Base-by-base conservation (phyloP, 176 grass and related monocot genomes). In the Oryza australiensis region DNA sequence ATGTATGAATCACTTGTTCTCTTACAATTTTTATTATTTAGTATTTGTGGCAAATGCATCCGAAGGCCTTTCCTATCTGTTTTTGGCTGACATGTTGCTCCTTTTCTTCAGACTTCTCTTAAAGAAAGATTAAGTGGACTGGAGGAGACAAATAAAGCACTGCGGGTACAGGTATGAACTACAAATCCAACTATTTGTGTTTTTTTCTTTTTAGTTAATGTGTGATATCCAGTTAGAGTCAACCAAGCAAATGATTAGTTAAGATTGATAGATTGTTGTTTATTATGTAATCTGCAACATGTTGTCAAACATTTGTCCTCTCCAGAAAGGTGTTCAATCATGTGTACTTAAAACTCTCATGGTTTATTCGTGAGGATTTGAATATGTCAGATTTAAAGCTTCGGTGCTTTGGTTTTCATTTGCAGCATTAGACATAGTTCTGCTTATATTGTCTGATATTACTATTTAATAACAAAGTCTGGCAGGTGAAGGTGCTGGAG, bases 401-500 rank as follows among this genome's bases (percentile, higher is more conserved):
- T 84, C 8, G 14, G 24, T 14, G 2, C 28, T 84, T 74, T 70
- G 38, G 41, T 43, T 84, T 35, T 35, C 78, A 28, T 72, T 70
- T 80, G 70, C 26, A 68, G 53, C 18, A 45, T 82, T 82, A 79
- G 38, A 22, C 60, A 28, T 42, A 66, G 34, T 41, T 35, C 28
- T 86, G 40, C 4, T 40, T 88, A 88, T 81, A 67, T 85, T 32
- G 79, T 82, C 87, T 93, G 95, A 87, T 98, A 90, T 88, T 81
- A 80, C 57, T 57, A 85, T 91, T 91, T 88, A 84, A 91, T 87
- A 90, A 89, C 87, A 90, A 89, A 94, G 80, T 30, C 64, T 95
- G 88, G 80, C 91, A 99, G 91, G 96, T 99, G 90, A 95, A 91
- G 83, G 69, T 87, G 66, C 76, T 99, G 79, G 89, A 93, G 76